A percentile compares a stretch with the other conserved stretches of the same genome.
Conservation (phyloP, 371 early-diverging fungal genomes). For the Circinella minor region DNA sequence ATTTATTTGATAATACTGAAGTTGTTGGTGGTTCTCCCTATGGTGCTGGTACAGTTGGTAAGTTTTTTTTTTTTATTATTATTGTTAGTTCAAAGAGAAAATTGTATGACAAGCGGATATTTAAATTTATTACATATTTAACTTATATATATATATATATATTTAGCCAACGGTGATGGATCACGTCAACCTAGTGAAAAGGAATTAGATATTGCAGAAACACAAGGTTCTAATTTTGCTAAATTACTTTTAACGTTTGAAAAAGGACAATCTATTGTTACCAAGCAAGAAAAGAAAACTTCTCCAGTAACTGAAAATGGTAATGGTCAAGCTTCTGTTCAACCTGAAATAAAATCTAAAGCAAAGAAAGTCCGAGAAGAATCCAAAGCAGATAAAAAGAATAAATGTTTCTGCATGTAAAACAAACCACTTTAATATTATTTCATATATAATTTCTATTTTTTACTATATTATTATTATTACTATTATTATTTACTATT, state of each 20-base stretch:
- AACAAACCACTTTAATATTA: not conserved
- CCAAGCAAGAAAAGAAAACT: not conserved
- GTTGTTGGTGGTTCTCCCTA: constrained; percentile 68
- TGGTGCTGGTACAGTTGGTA: constrained; percentile 68
- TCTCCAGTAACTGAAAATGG: not conserved
- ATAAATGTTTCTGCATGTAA: constrained; percentile 1
- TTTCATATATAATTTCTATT: not conserved
- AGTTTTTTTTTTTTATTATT: constrained; percentile 3
- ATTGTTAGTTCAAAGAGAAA: too few relatives aligned
- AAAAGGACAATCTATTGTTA: constrained; percentile 29
- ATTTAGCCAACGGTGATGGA: constrained; percentile 58
- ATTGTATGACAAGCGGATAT: too few relatives aligned
- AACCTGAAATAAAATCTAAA: not conserved
- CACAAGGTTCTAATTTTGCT: constrained; percentile 73
- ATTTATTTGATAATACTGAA: constrained; percentile 42
- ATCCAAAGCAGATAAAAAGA: not conserved
- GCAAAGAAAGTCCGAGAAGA: not conserved
- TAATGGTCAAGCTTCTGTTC: not conserved
- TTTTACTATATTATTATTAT: too few relatives aligned
- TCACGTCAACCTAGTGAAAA: constrained; percentile 63
- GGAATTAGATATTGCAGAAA: constrained; percentile 70
- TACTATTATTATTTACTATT: too few relatives aligned
- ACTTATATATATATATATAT: not conserved
- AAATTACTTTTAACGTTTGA: constrained; percentile 45
- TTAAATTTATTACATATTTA: too few relatives aligned